A percentile compares a stretch with the other conserved stretches of the same genome.
phyloP scores from a whole-genome alignment of 306 rosid genomes.

The peach (Prunus persica) region Prunus_persica_NCBIv2 NC_034014.1:6933001-6933500 shows the following conservation, averaged over 20 bases:
- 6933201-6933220: conserved; percentile 98
- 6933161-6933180: background rate
- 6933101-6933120: conserved; percentile 38
- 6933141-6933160: background rate
- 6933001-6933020: conserved; percentile 58
- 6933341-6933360: conserved; percentile 9
- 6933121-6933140: background rate
- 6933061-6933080: conserved; percentile 87
- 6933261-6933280: conserved; percentile 92
- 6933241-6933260: conserved; percentile 89
- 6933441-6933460: no score
- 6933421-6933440: no score
- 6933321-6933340: conserved; percentile 10
- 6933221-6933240: conserved; percentile 90
- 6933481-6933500: background rate
- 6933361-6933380: background rate
- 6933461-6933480: background rate
- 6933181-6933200: background rate
- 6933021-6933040: conserved; percentile 81
- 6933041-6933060: conserved; percentile 76
- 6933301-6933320: conserved; percentile 6
- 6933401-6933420: background rate
- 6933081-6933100: conserved; percentile 95
- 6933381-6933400: background rate
- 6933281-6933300: conserved; percentile 82